Conservation (phyloP, 257 asterid species). For the Jacaranda mimosifolia region DNA sequence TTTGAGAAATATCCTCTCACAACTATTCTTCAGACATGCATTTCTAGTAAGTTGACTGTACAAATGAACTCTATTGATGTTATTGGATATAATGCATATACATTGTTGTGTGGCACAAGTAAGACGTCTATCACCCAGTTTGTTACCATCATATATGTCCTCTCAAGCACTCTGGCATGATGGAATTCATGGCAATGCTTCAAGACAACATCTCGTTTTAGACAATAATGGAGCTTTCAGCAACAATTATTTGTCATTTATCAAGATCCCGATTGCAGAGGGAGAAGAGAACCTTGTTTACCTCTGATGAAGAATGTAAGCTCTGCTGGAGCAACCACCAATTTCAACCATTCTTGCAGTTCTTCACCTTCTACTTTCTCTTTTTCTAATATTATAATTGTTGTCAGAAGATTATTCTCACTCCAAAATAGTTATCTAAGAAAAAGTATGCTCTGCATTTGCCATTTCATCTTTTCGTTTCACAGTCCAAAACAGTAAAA, state of each 20-base stretch:
- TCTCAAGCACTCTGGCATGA: conserved; percentile 19
- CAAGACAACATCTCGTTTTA: conserved; percentile 12
- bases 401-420: conserved; percentile 21
- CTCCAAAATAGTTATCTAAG: neutral
- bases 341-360: conserved; percentile 85
- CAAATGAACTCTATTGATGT: conserved; percentile 41
- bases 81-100: conserved; percentile 35
- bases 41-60: conserved; percentile 45
- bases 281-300: conserved; percentile 75
- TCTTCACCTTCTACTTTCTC: conserved; percentile 99
- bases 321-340: conserved; percentile 93
- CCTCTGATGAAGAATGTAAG: conserved; percentile 80
- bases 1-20: neutral
- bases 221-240: conserved; percentile 7
- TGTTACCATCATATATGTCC: conserved; percentile 1
- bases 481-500: conserved; percentile 2
- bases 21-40: conserved; percentile 22
- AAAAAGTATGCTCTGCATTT: neutral
- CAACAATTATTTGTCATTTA: conserved; percentile 23
- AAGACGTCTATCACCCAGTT: conserved; percentile 10
- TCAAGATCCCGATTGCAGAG: conserved; percentile 68
- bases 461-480: conserved; percentile 3
- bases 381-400: conserved; percentile 54
- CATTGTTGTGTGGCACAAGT: conserved; percentile 28
- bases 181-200: neutral